Evolutionary conservation across 73 alveolate genomes (phyloP), one percentile per base, ranked within the genome.

Genomic region (Stentor coeruleus): DNA sequence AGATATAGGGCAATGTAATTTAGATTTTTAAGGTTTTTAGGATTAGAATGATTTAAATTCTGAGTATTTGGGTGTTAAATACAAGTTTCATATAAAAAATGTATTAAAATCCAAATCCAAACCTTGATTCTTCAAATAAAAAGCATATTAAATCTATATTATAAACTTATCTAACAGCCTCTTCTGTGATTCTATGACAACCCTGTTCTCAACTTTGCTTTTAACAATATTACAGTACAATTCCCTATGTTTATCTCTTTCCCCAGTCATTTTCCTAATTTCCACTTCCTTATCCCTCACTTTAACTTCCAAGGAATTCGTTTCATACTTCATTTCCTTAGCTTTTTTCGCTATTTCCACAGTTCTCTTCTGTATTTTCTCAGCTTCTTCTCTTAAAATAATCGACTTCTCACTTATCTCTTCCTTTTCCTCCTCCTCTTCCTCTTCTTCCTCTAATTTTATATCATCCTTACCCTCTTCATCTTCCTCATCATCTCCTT

Each of bases 181-280:
- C 33, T 66, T 66, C 41, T 66, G 79, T 33, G 79, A 66, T 14
- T 66, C 79, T 0, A 66, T 66, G 0, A 66, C 79, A 20, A 66
- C 37, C 33, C 33, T 66, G 39, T 26, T 20, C 41, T 66, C 79
- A 20, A 66, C 33, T 40, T 31, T 0, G 39, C 33, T 66, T 66
- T 66, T 66, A 14, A 66, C 39, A 31, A 20, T 20, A 37, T 26
- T 26, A 31, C 49, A 14, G 39, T 66, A 66, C 14, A 66, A 31
- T 20, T 66, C 79, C 37, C 39, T 0, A 31, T 31, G 40, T 66
- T 33, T 66, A 66, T 66, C 79, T 15, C 79, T 20, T 26, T 66
- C 79, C 14, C 49, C 37, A 0, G 33, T 33, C n/a, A 66, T 31
- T 20, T 31, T 20, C 2, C 33, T 31, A 20, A 66, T 20, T 40